phyloP scores from a whole-genome alignment of 2,329 filamentous ascomycete species.

The Verticillium klebahnii region DNA sequence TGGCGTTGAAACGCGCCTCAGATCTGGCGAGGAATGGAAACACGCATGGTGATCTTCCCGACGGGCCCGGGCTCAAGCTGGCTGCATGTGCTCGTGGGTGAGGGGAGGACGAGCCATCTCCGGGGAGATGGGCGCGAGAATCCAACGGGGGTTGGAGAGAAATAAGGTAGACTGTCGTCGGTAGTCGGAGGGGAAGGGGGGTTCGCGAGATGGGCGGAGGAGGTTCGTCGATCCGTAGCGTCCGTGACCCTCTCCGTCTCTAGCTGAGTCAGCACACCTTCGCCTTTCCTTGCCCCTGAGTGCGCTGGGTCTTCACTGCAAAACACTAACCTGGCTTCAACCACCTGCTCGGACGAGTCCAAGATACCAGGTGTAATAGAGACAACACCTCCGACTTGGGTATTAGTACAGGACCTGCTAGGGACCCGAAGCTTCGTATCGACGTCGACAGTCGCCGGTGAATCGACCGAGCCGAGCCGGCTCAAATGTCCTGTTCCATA shows the following conservation, averaged over 20 bases:
- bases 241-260: not conserved
- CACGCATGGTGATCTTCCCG: conserved; percentile 3
- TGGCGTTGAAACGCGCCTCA: conserved; percentile 4
- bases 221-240: not conserved
- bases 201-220: not conserved
- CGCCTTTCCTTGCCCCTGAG: not conserved
- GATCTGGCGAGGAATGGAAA: conserved; percentile 2
- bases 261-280: not conserved
- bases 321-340: no score
- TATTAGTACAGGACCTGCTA: no score
- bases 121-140: not conserved
- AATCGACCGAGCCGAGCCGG: no score
- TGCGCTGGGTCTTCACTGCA: no score
- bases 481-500: no score
- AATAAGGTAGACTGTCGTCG: not conserved
- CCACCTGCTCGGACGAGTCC: no score
- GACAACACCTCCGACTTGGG: no score
- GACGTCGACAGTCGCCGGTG: no score
- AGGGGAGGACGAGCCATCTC: not conserved
- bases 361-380: no score
- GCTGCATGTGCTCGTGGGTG: not conserved
- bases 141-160: no score
- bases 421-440: no score
- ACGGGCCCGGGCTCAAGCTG: not conserved
- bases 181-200: not conserved